These are phyloP conservation scores for Barnettozyma hawaiiensis DNA, from an alignment of 1,139 yeast genomes.

Conservation along the genomic window DNA sequence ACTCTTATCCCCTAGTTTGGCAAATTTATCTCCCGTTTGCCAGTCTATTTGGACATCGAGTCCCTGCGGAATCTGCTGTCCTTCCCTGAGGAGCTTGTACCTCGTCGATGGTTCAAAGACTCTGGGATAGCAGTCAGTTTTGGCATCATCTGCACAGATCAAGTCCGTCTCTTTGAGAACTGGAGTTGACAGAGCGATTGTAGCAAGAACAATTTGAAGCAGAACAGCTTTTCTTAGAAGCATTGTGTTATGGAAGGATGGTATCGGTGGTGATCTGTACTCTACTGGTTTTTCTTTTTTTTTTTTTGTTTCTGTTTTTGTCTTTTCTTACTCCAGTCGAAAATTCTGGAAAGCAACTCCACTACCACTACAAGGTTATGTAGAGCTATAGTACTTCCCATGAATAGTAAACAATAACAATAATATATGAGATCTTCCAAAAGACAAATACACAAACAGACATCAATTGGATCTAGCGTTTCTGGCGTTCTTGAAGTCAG, in stretches of 20 bases:
- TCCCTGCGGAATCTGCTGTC: slow-evolving; percentile 73
- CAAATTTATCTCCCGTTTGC: slow-evolving; percentile 60
- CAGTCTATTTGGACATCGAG: slow-evolving; percentile 70
- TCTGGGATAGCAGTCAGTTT: slow-evolving; percentile 56
- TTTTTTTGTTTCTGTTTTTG: background rate
- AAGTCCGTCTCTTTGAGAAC: background rate
- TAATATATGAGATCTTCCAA: background rate
- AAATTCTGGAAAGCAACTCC: background rate
- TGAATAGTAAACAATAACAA: too few relatives aligned
- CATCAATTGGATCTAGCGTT: too few relatives aligned
- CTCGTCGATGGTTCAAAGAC: slow-evolving; percentile 54
- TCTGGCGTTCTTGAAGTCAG: slow-evolving; percentile 23
- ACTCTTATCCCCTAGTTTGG: slow-evolving; percentile 43
- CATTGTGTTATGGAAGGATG: background rate
- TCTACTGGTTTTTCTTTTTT: background rate
- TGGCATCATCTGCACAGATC: slow-evolving; percentile 30
- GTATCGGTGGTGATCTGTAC: background rate
- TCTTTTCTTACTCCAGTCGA: background rate
- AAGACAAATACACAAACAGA: too few relatives aligned
- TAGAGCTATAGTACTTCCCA: too few relatives aligned
- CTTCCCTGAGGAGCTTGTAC: slow-evolving; percentile 66
- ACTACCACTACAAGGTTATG: background rate
- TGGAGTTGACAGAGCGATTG: background rate
- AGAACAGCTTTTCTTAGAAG: background rate
- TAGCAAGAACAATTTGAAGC: background rate